These are phyloP conservation scores for Barnettozyma siamensis DNA, from an alignment of 805 yeast genomes.

Conservation along the genomic window DNA sequence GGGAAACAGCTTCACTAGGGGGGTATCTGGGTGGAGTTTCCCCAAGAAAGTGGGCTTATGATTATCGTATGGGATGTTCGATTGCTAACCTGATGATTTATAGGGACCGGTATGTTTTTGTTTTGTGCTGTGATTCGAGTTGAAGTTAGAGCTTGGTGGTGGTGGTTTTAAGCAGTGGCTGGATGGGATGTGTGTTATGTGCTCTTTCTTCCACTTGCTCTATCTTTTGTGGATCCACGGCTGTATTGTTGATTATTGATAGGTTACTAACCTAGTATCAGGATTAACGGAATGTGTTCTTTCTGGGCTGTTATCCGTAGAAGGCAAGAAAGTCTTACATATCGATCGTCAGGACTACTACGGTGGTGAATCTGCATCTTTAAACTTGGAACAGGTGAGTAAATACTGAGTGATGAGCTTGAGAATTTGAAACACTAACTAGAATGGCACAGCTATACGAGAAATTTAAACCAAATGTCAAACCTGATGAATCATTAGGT, in stretches of 20 bases:
- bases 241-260: too few species aligned
- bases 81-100: slow-evolving; percentile 1
- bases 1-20: too few species aligned
- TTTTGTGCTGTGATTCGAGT: background rate
- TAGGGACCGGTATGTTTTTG: slow-evolving; percentile 3
- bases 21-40: too few species aligned
- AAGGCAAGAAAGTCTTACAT: slow-evolving; percentile 95
- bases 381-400: slow-evolving; percentile 53
- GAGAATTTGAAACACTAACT: background rate
- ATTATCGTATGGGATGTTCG: background rate
- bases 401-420: too few species aligned
- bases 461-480: slow-evolving; percentile 76
- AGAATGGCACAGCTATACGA: slow-evolving; percentile 48
- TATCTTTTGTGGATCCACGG: too few species aligned
- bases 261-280: slow-evolving; percentile 19
- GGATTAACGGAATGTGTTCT: slow-evolving; percentile 97
- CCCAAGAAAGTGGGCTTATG: too few species aligned
- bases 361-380: slow-evolving; percentile 88
- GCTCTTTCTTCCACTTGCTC: too few species aligned
- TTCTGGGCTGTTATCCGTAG: slow-evolving; percentile 92
- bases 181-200: too few species aligned
- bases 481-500: slow-evolving; percentile 67
- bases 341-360: slow-evolving; percentile 95
- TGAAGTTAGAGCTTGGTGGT: too few species aligned
- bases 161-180: too few species aligned